Evolutionary conservation across 805 yeast genomes (phyloP), one percentile per base, ranked within the genome.

Genomic region (Torulaspora maleeae): DNA sequence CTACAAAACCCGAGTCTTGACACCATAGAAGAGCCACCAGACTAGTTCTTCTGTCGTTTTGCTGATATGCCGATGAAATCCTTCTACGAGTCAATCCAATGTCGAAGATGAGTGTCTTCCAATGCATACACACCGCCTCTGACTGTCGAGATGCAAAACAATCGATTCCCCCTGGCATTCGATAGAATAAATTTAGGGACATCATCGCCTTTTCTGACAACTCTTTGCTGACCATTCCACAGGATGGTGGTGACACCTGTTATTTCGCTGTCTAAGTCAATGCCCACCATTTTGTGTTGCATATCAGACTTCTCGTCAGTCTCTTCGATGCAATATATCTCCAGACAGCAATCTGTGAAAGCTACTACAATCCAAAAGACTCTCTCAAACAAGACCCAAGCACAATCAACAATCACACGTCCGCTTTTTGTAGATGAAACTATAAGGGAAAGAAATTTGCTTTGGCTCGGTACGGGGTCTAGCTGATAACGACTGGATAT

Each of bases 301-400:
- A 11, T 25, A 11, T 30, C 30, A 11, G 15, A 9, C 13, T 24
- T 25, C n/a, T 35, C 27, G 15, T 30, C 24, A 7, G 30, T 20
- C 11, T 15, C 24, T 11, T 39, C 25, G 22, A 32, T 32, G 27
- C 39, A 33, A 8, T 15, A 42, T 8, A 45, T 15, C 9, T 28
- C 36, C 16, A 45, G 7, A 12, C 27, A n/a, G 20, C 44, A 37
- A 24, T 45, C 43, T 5, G 49, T 35, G 20, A 7, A 30, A 5
- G 39, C 49, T 15, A 49, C n/a, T 1, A 49, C 44, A 33, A 45
- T 47, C 43, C 53, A 48, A 10, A 39, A 9, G 4, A 12, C 7
- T 6, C 11, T 12, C 3, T 16, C 29, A n/a, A 3, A 20, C 17
- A n/a, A 16, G 13, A 34, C 22, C 24, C 36, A 39, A 4, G 36